A percentile compares a stretch with the other conserved stretches of the same genome.
Conservation (phyloP, 2,329 filamentous ascomycete genomes). For the Exophiala xenobiotica region DNA sequence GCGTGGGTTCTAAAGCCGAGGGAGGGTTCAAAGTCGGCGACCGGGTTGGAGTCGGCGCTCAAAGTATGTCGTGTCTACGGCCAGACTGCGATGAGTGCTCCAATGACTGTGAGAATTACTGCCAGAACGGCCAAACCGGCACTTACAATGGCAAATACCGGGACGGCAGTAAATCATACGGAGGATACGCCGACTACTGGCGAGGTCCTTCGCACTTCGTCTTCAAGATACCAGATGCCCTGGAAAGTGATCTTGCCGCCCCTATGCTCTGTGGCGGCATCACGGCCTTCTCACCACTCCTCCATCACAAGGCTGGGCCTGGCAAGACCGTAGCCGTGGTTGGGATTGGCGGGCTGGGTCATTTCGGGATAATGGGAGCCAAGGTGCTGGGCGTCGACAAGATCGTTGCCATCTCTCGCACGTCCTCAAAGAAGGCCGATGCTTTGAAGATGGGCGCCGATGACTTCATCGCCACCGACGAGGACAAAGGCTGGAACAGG, state of each 20-base stretch:
- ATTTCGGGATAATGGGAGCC: slow-evolving; percentile 71
- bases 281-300: slow-evolving; percentile 69
- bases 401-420: slow-evolving; percentile 58
- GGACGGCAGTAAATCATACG: slow-evolving; percentile 65
- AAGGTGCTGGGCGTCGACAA: slow-evolving; percentile 68
- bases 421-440: slow-evolving; percentile 52
- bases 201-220: slow-evolving; percentile 48
- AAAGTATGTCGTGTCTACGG: slow-evolving; percentile 55
- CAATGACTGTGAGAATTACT: slow-evolving; percentile 44
- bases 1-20: slow-evolving; percentile 49
- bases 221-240: slow-evolving; percentile 49
- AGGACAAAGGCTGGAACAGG: slow-evolving; percentile 55
- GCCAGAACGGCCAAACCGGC: slow-evolving; percentile 39
- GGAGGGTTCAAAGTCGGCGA: slow-evolving; percentile 64
- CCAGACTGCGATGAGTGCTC: slow-evolving; percentile 56
- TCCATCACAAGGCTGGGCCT: slow-evolving; percentile 65
- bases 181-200: slow-evolving; percentile 61
- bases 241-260: slow-evolving; percentile 55
- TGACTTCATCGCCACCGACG: slow-evolving; percentile 57
- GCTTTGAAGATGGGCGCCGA: slow-evolving; percentile 57
- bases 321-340: slow-evolving; percentile 71
- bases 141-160: slow-evolving; percentile 62
- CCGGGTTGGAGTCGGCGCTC: slow-evolving; percentile 63
- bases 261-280: slow-evolving; percentile 78
- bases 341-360: slow-evolving; percentile 71